A percentile compares a stretch with the other conserved stretches of the same genome.
Evolutionary conservation across 495 filamentous ascomycete genomes (phyloP).

Genomic region (Neohortaea acidophila): DNA sequence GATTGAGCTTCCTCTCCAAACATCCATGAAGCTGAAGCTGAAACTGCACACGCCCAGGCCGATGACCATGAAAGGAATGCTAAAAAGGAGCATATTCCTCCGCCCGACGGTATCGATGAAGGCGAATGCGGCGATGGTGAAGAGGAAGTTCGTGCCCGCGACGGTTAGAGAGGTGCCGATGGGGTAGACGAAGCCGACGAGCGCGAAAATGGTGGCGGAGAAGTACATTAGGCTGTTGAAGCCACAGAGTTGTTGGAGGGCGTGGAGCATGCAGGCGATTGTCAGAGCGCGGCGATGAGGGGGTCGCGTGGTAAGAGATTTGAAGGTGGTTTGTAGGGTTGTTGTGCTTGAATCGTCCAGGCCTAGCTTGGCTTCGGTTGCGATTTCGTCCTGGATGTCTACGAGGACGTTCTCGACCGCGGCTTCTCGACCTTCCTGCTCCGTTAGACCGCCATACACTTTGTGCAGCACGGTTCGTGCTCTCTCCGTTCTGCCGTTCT

Average conservation of each 20-base stretch:
- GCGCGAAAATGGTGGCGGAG: slow-evolving; percentile 73
- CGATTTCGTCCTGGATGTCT: slow-evolving; percentile 3
- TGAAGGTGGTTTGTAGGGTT: neutral
- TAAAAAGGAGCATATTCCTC: slow-evolving; percentile 64
- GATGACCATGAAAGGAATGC: slow-evolving; percentile 68
- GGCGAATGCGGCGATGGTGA: slow-evolving; percentile 61
- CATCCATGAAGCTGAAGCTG: slow-evolving; percentile 42
- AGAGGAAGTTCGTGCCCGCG: slow-evolving; percentile 67
- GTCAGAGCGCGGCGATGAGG: slow-evolving; percentile 58
- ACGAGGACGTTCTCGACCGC: slow-evolving; percentile 1
- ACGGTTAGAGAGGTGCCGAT: slow-evolving; percentile 70
- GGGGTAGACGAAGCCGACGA: slow-evolving; percentile 64
- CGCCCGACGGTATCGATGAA: slow-evolving; percentile 71
- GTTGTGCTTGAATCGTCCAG: neutral
- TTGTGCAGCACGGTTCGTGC: slow-evolving; percentile 48
- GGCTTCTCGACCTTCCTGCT: neutral
- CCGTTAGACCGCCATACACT: slow-evolving; percentile 39
- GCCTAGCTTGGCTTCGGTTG: neutral
- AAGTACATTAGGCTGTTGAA: slow-evolving; percentile 97
- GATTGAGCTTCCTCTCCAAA: too few relatives aligned
- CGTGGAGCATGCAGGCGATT: slow-evolving; percentile 76
- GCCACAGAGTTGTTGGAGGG: slow-evolving; percentile 76
- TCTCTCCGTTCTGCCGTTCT: slow-evolving; percentile 40
- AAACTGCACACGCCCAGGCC: slow-evolving; percentile 53
- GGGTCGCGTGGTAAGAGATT: neutral